Conservation (phyloP, 75 land plant genomes). For the Pinus taeda region DNA sequence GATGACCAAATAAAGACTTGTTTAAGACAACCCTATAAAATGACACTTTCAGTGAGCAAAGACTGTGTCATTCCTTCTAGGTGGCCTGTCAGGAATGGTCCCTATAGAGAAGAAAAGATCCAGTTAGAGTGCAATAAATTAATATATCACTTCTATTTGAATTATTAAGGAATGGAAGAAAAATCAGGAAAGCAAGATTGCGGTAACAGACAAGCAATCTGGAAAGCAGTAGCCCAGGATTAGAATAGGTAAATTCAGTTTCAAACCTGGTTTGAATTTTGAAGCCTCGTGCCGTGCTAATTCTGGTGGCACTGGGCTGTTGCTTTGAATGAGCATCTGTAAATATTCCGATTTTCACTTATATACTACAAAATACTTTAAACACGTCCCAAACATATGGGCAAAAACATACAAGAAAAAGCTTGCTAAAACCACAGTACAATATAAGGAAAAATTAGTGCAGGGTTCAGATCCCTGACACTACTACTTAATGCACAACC, state of each 20-base stretch:
- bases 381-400: neutral
- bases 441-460: neutral
- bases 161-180: too few species aligned
- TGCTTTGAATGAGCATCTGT: conserved; percentile 90
- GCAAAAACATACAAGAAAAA: neutral
- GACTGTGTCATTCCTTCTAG: conserved; percentile 12
- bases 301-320: conserved; percentile 94
- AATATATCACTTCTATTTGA: too few species aligned
- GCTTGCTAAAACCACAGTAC: neutral
- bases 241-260: neutral
- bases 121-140: neutral
- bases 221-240: too few species aligned
- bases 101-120: neutral
- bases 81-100: conserved; percentile 9
- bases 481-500: neutral
- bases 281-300: conserved; percentile 93
- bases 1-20: neutral
- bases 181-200: too few species aligned
- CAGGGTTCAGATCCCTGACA: neutral
- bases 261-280: conserved; percentile 90
- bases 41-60: neutral
- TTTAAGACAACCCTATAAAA: neutral
- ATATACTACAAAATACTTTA: neutral
- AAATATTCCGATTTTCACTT: neutral
- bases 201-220: too few species aligned